These are phyloP conservation scores for Gracilaria vermiculophylla DNA, from an alignment of 23 red algal genomes.

Conservation along the genomic window DNA sequence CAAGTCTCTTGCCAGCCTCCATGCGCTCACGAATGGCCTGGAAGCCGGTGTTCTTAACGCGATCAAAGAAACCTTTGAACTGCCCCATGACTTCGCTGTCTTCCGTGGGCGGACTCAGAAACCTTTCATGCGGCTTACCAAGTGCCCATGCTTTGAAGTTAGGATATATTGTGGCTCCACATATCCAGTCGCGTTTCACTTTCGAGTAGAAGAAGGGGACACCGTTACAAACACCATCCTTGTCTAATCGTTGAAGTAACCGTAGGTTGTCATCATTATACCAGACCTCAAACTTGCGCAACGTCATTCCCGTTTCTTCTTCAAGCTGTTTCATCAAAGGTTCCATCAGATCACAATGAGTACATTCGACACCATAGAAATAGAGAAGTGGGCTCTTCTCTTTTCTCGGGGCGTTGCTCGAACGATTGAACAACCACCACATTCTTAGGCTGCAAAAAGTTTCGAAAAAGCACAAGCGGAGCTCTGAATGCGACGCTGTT, in stretches of 20 bases:
- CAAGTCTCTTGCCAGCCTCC: conserved; percentile 62
- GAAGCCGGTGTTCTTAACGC: conserved; percentile 55
- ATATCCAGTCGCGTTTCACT: conserved; percentile 93
- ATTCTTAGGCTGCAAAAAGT: background rate
- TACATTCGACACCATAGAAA: conserved; percentile 98
- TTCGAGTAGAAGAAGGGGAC: conserved; percentile 98
- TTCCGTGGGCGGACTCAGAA: conserved; percentile 88
- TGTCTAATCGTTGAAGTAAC: conserved; percentile 89
- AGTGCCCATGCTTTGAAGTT: conserved; percentile 95
- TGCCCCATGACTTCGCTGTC: conserved; percentile 67
- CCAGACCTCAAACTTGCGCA: conserved; percentile 97
- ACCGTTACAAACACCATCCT: conserved; percentile 82
- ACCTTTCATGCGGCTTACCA: conserved; percentile 79
- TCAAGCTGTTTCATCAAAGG: conserved; percentile 90
- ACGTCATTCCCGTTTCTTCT: conserved; percentile 77
- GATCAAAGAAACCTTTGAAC: conserved; percentile 65
- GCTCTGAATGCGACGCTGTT: background rate
- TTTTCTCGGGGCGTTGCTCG: conserved; percentile 1
- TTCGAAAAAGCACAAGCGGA: background rate
- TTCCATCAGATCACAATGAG: conserved; percentile 98
- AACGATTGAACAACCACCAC: conserved; percentile 17
- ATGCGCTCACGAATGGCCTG: conserved; percentile 41
- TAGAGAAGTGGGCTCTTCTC: conserved; percentile 83
- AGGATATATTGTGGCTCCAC: conserved; percentile 94
- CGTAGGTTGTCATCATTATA: conserved; percentile 93